Evolutionary conservation across 2,329 filamentous ascomycete species (phyloP).

Genomic region (Monosporascus sp.): DNA sequence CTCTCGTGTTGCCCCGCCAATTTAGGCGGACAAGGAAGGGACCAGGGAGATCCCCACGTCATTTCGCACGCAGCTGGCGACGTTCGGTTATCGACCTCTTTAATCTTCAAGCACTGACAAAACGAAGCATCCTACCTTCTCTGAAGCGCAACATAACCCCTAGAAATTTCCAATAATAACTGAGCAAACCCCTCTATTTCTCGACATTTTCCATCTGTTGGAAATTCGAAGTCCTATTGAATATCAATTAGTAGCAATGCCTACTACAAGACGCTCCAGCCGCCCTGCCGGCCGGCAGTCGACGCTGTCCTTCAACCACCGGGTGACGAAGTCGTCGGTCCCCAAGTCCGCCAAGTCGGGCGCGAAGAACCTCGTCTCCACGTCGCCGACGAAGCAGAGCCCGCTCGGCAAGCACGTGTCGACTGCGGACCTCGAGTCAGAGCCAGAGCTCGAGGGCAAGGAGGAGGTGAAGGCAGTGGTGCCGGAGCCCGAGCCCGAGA

Average conservation of each 20-base stretch:
- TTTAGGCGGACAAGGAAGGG: constrained; percentile 13
- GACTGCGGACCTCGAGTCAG: constrained; percentile 6
- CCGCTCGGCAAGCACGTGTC: constrained; percentile 21
- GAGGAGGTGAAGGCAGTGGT: constrained; percentile 17
- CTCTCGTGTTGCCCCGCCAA: constrained; percentile 54
- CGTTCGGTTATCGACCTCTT: background rate
- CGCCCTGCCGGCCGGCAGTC: constrained; percentile 43
- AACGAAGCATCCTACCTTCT: background rate
- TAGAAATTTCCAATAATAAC: background rate
- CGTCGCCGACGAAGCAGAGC: constrained; percentile 31
- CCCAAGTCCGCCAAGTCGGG: constrained; percentile 39
- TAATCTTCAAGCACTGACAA: background rate
- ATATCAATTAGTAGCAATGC: constrained; percentile 31
- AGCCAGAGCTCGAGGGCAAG: constrained; percentile 12
- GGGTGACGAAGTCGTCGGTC: constrained; percentile 47
- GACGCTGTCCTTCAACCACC: constrained; percentile 53
- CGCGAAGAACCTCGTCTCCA: constrained; percentile 29
- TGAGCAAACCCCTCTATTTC: no score
- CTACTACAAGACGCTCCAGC: constrained; percentile 43
- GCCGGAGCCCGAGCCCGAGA: constrained; percentile 26
- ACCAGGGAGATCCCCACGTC: constrained; percentile 20
- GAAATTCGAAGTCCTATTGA: background rate
- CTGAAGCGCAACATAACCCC: background rate
- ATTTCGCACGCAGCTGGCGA: constrained; percentile 11
- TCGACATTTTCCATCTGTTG: background rate